Conservation (phyloP, 768 basidiomycete genomes). For the Psilocybe tampanensis region DNA sequence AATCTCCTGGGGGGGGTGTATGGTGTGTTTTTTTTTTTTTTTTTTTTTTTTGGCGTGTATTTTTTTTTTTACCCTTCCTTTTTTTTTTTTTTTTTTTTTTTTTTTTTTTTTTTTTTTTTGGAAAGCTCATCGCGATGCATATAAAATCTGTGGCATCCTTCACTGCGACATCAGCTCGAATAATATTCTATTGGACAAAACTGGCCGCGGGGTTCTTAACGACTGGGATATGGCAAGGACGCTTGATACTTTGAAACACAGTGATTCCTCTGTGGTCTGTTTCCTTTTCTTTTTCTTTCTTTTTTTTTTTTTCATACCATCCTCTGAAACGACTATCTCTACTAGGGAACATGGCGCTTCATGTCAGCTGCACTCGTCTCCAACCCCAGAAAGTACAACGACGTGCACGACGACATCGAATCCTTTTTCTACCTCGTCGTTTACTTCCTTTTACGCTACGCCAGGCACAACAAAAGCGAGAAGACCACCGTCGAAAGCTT, state of each 20-base stretch:
- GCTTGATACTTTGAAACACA: not conserved
- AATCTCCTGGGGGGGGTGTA: too few species aligned
- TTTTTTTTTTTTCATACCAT: too few species aligned
- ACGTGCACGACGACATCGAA: not conserved
- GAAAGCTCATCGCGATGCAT: slow-evolving; percentile 7
- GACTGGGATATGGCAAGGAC: slow-evolving; percentile 13
- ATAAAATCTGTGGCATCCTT: not conserved
- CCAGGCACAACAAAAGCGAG: not conserved
- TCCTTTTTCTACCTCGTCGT: not conserved
- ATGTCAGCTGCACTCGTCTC: too few species aligned
- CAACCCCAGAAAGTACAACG: not conserved
- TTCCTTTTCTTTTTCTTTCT: too few species aligned
- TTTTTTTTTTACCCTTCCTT: too few species aligned
- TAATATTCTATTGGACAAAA: slow-evolving; percentile 1
- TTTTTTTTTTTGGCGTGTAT: too few species aligned
- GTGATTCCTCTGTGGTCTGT: not conserved
- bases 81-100: too few species aligned
- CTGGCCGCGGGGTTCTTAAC: not conserved
- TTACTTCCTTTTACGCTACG: not conserved
- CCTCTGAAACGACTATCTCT: too few species aligned
- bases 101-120: too few species aligned
- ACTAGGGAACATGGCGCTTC: too few species aligned
- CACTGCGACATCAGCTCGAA: slow-evolving; percentile 8
- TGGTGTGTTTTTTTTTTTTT: too few species aligned
- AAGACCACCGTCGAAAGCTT: too few species aligned